Percentiles rank a stretch among this genome's conserved stretches.
phyloP scores from a whole-genome alignment of 2,329 filamentous ascomycete species.

The Westerdykella sp. region DNA sequence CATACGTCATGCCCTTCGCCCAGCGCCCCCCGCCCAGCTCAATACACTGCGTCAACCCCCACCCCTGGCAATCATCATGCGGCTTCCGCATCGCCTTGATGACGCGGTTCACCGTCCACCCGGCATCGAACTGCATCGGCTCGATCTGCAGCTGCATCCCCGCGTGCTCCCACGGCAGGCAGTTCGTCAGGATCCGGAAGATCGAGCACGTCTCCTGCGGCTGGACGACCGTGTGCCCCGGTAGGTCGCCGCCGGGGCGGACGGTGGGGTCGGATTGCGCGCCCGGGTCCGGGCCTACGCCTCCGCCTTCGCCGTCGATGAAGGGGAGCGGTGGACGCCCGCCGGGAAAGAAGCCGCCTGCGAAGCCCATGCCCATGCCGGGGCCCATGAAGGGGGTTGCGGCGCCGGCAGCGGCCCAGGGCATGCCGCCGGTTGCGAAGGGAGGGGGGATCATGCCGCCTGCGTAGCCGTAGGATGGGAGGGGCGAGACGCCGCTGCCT shows the following conservation, averaged over 20 bases:
- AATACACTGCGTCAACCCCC: conserved; percentile 29
- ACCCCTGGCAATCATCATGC: conserved; percentile 21
- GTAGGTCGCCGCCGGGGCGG: conserved; percentile 22
- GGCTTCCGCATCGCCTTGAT: conserved; percentile 24
- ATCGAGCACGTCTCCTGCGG: conserved; percentile 20
- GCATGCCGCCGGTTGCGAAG: conserved; percentile 2
- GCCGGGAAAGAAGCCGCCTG: neutral
- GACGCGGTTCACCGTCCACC: conserved; percentile 24
- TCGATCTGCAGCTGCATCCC: conserved; percentile 22
- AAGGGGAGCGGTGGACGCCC: conserved; percentile 1
- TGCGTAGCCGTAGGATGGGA: conserved; percentile 18
- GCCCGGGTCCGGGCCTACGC: conserved; percentile 5
- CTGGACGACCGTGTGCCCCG: conserved; percentile 23
- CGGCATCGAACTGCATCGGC: conserved; percentile 14
- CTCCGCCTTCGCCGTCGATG: conserved; percentile 1
- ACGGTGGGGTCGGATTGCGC: conserved; percentile 20
- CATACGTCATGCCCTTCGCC: conserved; percentile 28
- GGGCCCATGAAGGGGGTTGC: neutral
- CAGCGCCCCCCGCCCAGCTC: conserved; percentile 30
- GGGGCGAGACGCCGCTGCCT: conserved; percentile 17
- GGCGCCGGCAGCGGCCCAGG: conserved; percentile 3
- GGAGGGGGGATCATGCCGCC: conserved; percentile 9
- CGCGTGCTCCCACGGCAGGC: conserved; percentile 27
- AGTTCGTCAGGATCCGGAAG: conserved; percentile 22
- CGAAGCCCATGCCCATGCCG: neutral